These are phyloP conservation scores for Hymenoscyphus occultus DNA, from an alignment of 2,329 filamentous ascomycete genomes.

Conservation along the genomic window DNA sequence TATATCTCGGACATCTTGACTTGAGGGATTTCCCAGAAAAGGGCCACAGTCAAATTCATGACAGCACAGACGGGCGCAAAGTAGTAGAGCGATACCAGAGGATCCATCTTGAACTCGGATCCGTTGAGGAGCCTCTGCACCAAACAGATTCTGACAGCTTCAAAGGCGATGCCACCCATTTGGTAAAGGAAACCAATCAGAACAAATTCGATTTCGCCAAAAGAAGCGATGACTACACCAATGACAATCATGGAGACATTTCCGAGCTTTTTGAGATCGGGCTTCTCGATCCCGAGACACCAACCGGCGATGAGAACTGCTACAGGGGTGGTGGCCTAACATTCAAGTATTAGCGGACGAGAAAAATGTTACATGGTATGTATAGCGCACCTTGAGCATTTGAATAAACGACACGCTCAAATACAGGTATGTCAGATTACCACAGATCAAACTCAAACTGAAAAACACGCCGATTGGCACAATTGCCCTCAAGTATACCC, in stretches of 20 bases:
- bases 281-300: constrained; percentile 73
- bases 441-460: constrained; percentile 92
- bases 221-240: constrained; percentile 89
- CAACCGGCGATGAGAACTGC: constrained; percentile 88
- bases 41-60: constrained; percentile 74
- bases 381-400: constrained; percentile 82
- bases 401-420: constrained; percentile 96
- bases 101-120: constrained; percentile 88
- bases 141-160: constrained; percentile 80
- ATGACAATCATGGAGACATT: constrained; percentile 95
- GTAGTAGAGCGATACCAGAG: constrained; percentile 84
- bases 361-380: neutral
- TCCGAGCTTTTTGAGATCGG: constrained; percentile 80
- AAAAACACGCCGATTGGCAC: constrained; percentile 95
- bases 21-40: constrained; percentile 70
- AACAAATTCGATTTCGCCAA: constrained; percentile 94
- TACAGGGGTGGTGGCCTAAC: constrained; percentile 86
- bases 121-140: constrained; percentile 79
- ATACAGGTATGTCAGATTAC: constrained; percentile 93
- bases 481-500: constrained; percentile 88
- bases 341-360: constrained; percentile 14
- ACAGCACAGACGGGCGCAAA: constrained; percentile 80
- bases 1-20: constrained; percentile 69
- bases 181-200: constrained; percentile 77
- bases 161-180: constrained; percentile 73